A percentile compares a stretch with the other conserved stretches of the same genome.
These are phyloP conservation scores for Metschnikowia continentalis DNA, from an alignment of 805 yeast species.

Conservation along the genomic window DNA sequence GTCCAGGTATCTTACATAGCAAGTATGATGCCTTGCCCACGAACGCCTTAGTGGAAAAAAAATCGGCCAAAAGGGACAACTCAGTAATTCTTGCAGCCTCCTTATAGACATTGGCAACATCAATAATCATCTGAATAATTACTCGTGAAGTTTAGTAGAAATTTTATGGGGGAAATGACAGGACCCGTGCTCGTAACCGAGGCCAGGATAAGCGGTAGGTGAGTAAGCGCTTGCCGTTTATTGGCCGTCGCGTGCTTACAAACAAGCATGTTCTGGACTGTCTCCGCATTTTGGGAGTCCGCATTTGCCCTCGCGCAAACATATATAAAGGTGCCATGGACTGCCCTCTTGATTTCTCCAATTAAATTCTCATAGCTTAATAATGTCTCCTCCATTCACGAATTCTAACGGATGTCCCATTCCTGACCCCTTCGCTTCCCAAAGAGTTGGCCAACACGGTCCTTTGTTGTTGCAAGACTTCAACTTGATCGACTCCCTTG, in stretches of 20 bases:
- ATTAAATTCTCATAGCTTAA: neutral
- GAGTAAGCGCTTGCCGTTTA: slow-evolving; percentile 4
- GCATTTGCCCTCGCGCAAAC: neutral
- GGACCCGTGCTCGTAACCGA: neutral
- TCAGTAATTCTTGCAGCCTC: too few species aligned
- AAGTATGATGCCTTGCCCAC: neutral
- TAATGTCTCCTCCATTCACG: slow-evolving; percentile 58
- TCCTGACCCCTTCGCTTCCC: slow-evolving; percentile 71
- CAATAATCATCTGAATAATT: too few species aligned
- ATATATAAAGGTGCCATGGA: neutral
- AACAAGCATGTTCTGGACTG: slow-evolving; percentile 9
- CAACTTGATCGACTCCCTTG: slow-evolving; percentile 72
- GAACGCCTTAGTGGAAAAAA: neutral
- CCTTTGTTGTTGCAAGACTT: slow-evolving; percentile 80
- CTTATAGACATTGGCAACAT: too few species aligned
- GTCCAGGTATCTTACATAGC: slow-evolving; percentile 1
- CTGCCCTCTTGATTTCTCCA: neutral
- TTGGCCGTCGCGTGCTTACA: slow-evolving; percentile 9
- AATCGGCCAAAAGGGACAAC: too few species aligned
- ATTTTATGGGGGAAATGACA: neutral
- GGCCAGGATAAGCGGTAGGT: neutral
- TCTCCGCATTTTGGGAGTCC: slow-evolving; percentile 2
- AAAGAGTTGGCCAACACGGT: slow-evolving; percentile 70
- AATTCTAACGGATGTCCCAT: slow-evolving; percentile 77
- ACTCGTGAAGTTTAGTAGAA: too few species aligned